Evolutionary conservation across 176 grass and related monocot species (phyloP).

Genomic region (Hordeum vulgare): DNA sequence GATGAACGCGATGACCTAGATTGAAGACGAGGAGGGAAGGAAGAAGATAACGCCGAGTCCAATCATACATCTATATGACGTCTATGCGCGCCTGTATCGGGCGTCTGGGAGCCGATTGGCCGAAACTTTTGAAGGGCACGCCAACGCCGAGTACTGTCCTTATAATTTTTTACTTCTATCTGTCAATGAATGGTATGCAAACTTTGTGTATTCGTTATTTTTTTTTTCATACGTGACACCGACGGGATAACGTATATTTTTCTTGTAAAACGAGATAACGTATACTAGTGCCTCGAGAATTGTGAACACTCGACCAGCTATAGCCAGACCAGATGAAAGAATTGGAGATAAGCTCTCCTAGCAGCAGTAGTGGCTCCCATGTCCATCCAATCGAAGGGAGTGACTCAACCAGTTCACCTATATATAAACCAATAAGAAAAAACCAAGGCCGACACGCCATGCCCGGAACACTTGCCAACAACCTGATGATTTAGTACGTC

Average conservation of each 20-base stretch:
- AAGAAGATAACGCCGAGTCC: too few relatives aligned
- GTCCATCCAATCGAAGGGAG: neutral
- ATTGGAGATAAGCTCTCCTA: neutral
- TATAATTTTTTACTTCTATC: too few relatives aligned
- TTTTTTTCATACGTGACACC: neutral
- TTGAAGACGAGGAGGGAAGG: too few relatives aligned
- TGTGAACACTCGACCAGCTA: neutral
- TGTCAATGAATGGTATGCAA: too few relatives aligned
- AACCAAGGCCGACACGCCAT: neutral
- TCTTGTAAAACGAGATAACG: neutral
- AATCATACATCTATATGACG: too few relatives aligned
- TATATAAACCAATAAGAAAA: neutral
- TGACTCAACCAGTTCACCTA: neutral
- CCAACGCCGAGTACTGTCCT: too few relatives aligned
- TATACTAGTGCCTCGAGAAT: neutral
- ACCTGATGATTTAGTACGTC: neutral
- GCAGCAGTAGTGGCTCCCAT: neutral
- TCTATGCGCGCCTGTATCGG: too few relatives aligned
- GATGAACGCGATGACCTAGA: too few relatives aligned
- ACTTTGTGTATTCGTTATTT: too few relatives aligned
- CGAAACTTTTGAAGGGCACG: too few relatives aligned
- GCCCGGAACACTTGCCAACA: constrained; percentile 5
- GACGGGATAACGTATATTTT: neutral
- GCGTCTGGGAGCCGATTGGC: too few relatives aligned
- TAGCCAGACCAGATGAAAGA: neutral